Percentiles rank a stretch among this genome's conserved stretches.
These are phyloP conservation scores for Brassica carinata DNA, from an alignment of 345 rosid species.

Conservation along the genomic window DNA sequence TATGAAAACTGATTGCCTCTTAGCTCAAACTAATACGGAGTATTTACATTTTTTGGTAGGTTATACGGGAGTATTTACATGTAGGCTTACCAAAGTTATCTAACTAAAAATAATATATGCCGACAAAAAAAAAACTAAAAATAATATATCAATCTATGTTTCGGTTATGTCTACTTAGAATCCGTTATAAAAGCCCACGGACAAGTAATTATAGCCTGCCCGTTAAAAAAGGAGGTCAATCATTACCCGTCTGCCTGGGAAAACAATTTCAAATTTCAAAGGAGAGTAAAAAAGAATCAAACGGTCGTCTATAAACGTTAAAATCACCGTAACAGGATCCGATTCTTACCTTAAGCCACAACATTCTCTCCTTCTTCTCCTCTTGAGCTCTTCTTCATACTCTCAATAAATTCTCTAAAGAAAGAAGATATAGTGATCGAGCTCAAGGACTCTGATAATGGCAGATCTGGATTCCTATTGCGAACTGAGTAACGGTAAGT, in stretches of 20 bases:
- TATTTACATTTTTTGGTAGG: too few species aligned
- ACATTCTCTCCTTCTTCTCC: constrained; percentile 11
- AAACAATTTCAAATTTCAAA: constrained; percentile 43
- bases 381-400: background rate
- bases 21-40: too few species aligned
- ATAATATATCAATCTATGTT: background rate
- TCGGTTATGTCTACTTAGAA: background rate
- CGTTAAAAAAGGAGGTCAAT: constrained; percentile 25
- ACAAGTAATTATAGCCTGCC: constrained; percentile 8
- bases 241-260: constrained; percentile 38
- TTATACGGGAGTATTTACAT: too few species aligned
- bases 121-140: background rate
- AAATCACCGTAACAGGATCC: constrained; percentile 24
- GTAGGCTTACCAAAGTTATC: too few species aligned
- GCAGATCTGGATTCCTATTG: constrained; percentile 45
- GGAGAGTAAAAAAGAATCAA: constrained; percentile 26
- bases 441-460: constrained; percentile 34
- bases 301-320: constrained; percentile 42
- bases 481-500: constrained; percentile 39
- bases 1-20: background rate
- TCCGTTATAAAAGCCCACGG: constrained; percentile 12
- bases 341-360: constrained; percentile 20
- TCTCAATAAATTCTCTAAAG: background rate
- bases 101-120: too few species aligned
- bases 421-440: constrained; percentile 12